Conservation (phyloP, 2,329 filamentous ascomycete genomes). For the Alternaria hordeiaustralica region DNA sequence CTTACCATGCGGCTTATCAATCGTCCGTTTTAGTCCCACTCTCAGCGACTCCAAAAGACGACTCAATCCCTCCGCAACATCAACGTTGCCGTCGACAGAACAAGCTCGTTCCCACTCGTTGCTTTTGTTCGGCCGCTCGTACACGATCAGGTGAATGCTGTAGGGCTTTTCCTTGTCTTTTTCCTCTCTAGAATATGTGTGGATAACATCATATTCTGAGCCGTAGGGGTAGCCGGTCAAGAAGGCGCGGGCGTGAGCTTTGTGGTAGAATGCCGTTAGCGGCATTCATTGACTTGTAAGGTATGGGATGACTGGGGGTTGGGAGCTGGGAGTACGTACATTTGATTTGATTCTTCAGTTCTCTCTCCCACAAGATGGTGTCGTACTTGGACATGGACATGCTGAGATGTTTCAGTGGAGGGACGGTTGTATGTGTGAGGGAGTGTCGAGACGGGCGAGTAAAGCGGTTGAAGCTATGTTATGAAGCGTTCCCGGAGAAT, state of each 20-base stretch:
- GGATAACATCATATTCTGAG: not conserved
- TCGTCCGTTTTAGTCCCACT: too few species aligned
- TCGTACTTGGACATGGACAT: not conserved
- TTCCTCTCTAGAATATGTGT: not conserved
- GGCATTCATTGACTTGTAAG: not conserved
- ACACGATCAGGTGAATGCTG: not conserved
- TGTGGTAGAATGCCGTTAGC: not conserved
- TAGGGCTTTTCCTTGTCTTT: not conserved
- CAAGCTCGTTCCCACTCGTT: not conserved
- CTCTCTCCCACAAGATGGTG: not conserved
- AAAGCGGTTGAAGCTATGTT: not conserved
- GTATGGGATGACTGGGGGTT: not conserved
- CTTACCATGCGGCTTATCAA: too few species aligned
- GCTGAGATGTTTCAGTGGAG: not conserved
- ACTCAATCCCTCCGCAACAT: not conserved
- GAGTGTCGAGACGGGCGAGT: not conserved
- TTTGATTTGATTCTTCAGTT: not conserved
- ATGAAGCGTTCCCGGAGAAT: rapidly evolving
- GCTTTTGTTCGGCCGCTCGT: not conserved
- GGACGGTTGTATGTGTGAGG: not conserved
- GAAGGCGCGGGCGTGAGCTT: not conserved
- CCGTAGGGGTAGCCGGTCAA: not conserved
- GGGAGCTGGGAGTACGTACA: not conserved
- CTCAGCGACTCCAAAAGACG: not conserved
- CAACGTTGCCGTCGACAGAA: not conserved